phyloP scores from a whole-genome alignment of 1,139 yeast species.

The Suhomyces guaymorum region DNA sequence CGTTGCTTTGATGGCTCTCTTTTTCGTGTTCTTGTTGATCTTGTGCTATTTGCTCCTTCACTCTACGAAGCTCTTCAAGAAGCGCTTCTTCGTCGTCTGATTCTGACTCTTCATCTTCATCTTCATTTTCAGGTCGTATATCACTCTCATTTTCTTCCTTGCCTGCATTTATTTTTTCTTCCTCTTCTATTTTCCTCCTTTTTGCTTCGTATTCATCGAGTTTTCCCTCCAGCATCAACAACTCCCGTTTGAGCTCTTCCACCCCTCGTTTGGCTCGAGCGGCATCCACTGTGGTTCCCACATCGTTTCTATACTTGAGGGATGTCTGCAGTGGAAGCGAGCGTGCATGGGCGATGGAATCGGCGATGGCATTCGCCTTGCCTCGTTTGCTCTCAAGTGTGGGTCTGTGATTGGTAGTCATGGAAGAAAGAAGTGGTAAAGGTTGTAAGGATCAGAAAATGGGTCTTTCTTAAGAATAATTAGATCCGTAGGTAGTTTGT shows the following conservation, averaged over 20 bases:
- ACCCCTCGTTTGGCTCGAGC: conserved; percentile 14
- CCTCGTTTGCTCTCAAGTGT: conserved; percentile 88
- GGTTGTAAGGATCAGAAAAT: background rate
- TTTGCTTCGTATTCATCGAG: conserved; percentile 2
- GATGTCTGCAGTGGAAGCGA: conserved; percentile 68
- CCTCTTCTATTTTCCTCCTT: conserved; percentile 2
- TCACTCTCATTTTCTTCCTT: background rate
- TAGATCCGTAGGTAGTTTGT: too few species aligned
- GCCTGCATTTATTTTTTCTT: too few species aligned
- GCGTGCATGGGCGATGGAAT: conserved; percentile 64
- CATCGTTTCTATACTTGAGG: conserved; percentile 58
- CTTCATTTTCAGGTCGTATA: background rate
- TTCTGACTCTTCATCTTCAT: conserved; percentile 3
- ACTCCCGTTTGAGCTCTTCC: conserved; percentile 23
- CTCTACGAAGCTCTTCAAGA: conserved; percentile 14
- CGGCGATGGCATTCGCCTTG: conserved; percentile 41
- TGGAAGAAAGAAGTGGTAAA: conserved; percentile 20
- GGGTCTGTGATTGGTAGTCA: conserved; percentile 92
- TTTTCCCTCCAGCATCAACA: conserved; percentile 22
- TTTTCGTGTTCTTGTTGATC: conserved; percentile 16
- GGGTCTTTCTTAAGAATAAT: too few species aligned
- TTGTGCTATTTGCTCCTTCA: conserved; percentile 8
- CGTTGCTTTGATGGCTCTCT: too few species aligned
- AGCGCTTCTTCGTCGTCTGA: conserved; percentile 13
- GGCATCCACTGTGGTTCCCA: conserved; percentile 14